Base-by-base conservation (phyloP, 768 basidiomycete genomes). In the Rhizopogon rudus region DNA sequence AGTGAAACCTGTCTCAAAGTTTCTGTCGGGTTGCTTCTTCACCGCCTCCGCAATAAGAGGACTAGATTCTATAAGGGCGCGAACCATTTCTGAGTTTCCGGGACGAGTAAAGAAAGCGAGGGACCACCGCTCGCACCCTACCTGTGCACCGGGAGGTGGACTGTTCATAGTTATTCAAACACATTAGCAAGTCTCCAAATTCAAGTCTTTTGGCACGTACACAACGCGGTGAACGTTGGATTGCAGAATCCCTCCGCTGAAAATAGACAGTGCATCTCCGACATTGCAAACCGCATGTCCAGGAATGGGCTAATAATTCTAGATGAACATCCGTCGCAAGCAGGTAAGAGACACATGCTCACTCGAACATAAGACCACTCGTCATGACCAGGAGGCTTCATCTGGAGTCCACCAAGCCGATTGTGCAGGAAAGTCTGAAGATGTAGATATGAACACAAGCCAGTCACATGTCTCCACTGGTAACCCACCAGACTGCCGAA, bases 351-450 rank as follows among this genome's bases (percentile, higher is more conserved):
- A 25, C 8, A n/a, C 17, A 6, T 8, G 20, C 58, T 7, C 46
- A 79, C 86, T 76, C 79, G 81, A 60, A 88, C 75, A 58, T 87
- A 88, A 63, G 81, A 80, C 87, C 87, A 89, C 17, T 77, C 67
- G 20, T 82, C 78, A 6, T 76, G 63, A 12, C 81, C 84, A 0
- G 84, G 85, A 0, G 78, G 77, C 42, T 87, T 71, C 0, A 88
- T 86, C 57, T 88, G 87, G 3, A 89, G 70, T 0, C 87, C 87
- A 5, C 87, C 87, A 0, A 88, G 76, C 2, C 76, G 77, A 64
- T 88, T 88, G 61, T 87, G 84, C 53, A 89, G 70, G 72, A 88
- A 83, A 0, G 83, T 82, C 81, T 84, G 56, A 3, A n/a, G 33
- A 13, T 7, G 14, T 14, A 2, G 12, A 31, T 33, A 20, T 33